These are phyloP conservation scores for Rhypophila decipiens DNA, from an alignment of 495 filamentous ascomycete species.

Conservation along the genomic window DNA sequence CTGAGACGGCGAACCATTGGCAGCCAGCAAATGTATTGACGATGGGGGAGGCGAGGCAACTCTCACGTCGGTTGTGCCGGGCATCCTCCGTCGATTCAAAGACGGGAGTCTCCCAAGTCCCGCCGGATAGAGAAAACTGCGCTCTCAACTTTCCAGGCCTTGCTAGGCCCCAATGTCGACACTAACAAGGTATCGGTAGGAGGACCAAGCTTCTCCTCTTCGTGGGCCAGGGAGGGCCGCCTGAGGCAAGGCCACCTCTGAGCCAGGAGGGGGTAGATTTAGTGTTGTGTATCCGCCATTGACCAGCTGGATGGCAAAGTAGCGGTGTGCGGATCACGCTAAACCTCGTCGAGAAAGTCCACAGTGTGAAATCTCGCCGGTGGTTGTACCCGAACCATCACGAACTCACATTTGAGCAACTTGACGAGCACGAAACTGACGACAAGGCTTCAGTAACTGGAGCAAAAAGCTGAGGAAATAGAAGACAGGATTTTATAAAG, in stretches of 20 bases:
- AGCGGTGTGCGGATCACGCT: constrained; percentile 25
- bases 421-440: neutral
- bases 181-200: no score
- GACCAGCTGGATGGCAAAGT: constrained; percentile 20
- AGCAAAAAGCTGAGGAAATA: no score
- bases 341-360: constrained; percentile 8
- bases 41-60: no score
- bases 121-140: no score
- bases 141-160: no score
- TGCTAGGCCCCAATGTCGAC: no score
- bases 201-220: constrained; percentile 1
- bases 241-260: neutral
- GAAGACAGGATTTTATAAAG: no score
- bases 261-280: constrained; percentile 18
- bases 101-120: no score
- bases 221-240: neutral
- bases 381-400: constrained; percentile 18
- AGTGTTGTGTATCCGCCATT: no score
- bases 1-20: constrained; percentile 15
- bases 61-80: no score
- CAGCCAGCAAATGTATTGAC: neutral
- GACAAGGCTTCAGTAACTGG: no score
- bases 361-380: constrained; percentile 22
- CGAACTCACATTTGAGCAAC: neutral
- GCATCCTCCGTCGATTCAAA: no score